Base-by-base conservation (phyloP, 1,139 yeast genomes). In the Zhuliangozyma parablackwelliae region DNA sequence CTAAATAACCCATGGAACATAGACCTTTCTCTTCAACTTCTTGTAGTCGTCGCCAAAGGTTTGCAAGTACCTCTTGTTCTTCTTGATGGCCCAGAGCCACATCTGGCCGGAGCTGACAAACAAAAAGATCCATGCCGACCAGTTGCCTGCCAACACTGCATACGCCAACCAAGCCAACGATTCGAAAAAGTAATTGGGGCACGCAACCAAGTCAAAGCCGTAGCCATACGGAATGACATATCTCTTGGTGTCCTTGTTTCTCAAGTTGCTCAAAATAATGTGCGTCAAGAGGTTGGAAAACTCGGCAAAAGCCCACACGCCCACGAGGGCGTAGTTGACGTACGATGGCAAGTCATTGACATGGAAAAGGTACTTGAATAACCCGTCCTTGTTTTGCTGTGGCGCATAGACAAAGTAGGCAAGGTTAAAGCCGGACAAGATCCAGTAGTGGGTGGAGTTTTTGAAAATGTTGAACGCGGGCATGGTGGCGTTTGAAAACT, bases 151-250 rank as follows among this genome's bases (percentile, higher is more conserved):
- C 51, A 88, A 65, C 11, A 87, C 43, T 10, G 90, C 76, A 50
- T 82, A 78, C 25, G 75, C 66, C 2, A 82, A 56, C 95, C 96
- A 90, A 2, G 80, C 69, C 51, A 83, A 63, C 32, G 78, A 67
- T 65, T 92, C 98, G 59, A 89, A 92, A 48, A 88, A 83, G 62
- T 92, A 92, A 65, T 92, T 92, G 48, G 98, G 98, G 56, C 78
- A 65, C 5, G 80, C 72, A 23, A 75, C 75, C 49, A 58, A 59
- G 44, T 60, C 47, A 46, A 70, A 70, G 1, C 73, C 75, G 47
- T 64, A 70, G 11, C 76, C 76, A 40, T 51, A 59, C n/a, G 76
- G 74, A 43, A 69, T 68, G 29, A 60, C 63, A 46, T 61, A 67
- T 35, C 54, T 69, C 37, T 50, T 26, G 10, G 56, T 47, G 37